A percentile compares a stretch with the other conserved stretches of the same genome.
Evolutionary conservation across 148 eudicot species (phyloP).

Genomic region (Heliosperma pusillum): DNA sequence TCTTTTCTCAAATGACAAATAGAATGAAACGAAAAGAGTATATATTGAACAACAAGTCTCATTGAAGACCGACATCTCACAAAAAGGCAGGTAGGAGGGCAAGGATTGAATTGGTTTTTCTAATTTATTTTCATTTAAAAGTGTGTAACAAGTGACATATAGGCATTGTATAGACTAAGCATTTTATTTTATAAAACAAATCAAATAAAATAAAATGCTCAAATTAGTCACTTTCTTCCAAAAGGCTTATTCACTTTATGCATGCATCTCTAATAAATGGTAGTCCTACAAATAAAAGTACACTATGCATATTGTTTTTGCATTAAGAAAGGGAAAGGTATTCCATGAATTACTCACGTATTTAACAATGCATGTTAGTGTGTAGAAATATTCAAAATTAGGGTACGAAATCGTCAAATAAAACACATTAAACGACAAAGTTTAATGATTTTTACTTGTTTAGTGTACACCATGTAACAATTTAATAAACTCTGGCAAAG

Average conservation of each 20-base stretch:
- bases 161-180: too few relatives aligned
- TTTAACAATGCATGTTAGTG: not conserved
- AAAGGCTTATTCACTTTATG: slow-evolving; percentile 14
- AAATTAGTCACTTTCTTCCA: slow-evolving; percentile 20
- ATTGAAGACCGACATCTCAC: too few relatives aligned
- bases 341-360: not conserved
- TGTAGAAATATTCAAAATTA: slow-evolving; percentile 1
- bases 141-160: too few relatives aligned
- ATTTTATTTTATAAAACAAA: not conserved
- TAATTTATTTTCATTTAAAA: too few relatives aligned
- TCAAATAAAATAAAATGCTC: not conserved
- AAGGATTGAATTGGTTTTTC: too few relatives aligned
- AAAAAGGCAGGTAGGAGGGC: too few relatives aligned
- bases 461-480: not conserved
- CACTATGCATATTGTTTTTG: slow-evolving; percentile 9
- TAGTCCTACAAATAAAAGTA: not conserved
- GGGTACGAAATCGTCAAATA: slow-evolving; percentile 12
- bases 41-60: too few relatives aligned
- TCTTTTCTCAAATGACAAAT: too few relatives aligned
- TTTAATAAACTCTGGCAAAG: not conserved
- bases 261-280: slow-evolving; percentile 11
- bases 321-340: not conserved
- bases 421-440: slow-evolving; percentile 4
- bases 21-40: too few relatives aligned
- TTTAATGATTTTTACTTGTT: not conserved